phyloP scores from a whole-genome alignment of 495 filamentous ascomycete genomes.

The Neurospora discreta region DNA sequence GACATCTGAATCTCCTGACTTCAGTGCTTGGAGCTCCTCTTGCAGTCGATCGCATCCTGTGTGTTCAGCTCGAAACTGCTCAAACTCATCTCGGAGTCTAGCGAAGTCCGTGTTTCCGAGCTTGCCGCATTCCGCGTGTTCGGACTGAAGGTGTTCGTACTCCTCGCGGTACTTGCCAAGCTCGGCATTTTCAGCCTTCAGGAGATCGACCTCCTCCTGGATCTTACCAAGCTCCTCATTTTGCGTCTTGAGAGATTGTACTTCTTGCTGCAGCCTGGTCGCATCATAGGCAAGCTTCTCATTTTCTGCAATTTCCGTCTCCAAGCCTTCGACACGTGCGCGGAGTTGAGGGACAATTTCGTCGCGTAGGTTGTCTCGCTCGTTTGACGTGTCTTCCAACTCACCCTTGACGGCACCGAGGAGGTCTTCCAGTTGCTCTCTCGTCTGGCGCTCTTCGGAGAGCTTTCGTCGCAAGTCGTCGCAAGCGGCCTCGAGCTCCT shows the following conservation, averaged over 20 bases:
- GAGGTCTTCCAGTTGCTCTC: constrained; percentile 89
- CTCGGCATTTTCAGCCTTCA: constrained; percentile 1
- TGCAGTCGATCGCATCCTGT: not conserved
- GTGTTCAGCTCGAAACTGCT: not conserved
- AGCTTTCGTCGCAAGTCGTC: constrained; percentile 75
- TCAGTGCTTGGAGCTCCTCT: not conserved
- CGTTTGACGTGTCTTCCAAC: constrained; percentile 69
- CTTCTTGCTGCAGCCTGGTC: constrained; percentile 68
- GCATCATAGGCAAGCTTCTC: constrained; percentile 64
- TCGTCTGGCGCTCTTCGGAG: constrained; percentile 73
- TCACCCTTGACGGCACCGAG: constrained; percentile 74
- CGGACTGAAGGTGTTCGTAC: not conserved
- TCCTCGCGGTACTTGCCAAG: not conserved
- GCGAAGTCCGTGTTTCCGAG: constrained; percentile 44
- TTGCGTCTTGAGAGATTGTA: constrained; percentile 56
- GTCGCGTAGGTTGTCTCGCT: constrained; percentile 85
- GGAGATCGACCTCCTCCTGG: not conserved
- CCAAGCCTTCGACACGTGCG: constrained; percentile 65
- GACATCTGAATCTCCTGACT: not conserved
- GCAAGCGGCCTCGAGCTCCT: constrained; percentile 66
- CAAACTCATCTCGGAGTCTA: constrained; percentile 1
- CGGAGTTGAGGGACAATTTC: too few relatives aligned
- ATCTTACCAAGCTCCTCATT: constrained; percentile 27
- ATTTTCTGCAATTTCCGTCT: constrained; percentile 53
- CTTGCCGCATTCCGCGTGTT: constrained; percentile 15